Evolutionary conservation across 2,329 filamentous ascomycete species (phyloP), one percentile per base, ranked within the genome.

Genomic region (Colletotrichum acutatum): DNA sequence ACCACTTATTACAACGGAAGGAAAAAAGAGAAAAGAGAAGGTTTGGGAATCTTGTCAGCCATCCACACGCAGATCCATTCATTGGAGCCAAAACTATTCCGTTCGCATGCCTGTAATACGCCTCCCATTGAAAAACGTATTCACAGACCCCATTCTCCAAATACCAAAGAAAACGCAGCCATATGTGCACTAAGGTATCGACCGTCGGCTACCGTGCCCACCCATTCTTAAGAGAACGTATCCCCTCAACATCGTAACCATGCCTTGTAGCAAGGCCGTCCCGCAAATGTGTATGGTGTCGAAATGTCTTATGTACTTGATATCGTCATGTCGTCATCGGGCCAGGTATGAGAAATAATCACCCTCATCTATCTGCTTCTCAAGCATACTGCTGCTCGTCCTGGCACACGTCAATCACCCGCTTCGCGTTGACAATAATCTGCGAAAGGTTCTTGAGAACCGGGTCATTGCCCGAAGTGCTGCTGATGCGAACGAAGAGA

Each of bases 401-500:
- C 26, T 64, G 68, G 67, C 71, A 74, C 5, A 63, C 67, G 42
- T 81, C 78, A 34, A 80, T 76, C 32, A 82, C 79, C n/a, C 78
- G 79, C 72, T 78, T 79, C 56, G 81, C 79, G 9, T 79, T 76
- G 30, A 74, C 76, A 32, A 85, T 84, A 80, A 89, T 84, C 74
- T 78, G 79, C 49, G 83, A 83, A 11, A 90, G 82, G 75, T 83
- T 85, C 78, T 86, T 86, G 58, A 90, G 80, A 19, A 85, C 82
- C 26, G 84, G 81, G 76, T 89, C 86, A 34, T 83, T 82, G 11
- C 85, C 85, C n/a, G 85, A 80, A 46, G 84, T 80, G 73, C 83
- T 84, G 79, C 82, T 86, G 74, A 90, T 84, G 66, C 84, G 85
- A 76, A 87, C 83, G 76, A 88, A 86, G 14, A 90, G 82, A 68